Base-by-base conservation (phyloP, 2,329 filamentous ascomycete species). In the Microcyclosporella mali region DNA sequence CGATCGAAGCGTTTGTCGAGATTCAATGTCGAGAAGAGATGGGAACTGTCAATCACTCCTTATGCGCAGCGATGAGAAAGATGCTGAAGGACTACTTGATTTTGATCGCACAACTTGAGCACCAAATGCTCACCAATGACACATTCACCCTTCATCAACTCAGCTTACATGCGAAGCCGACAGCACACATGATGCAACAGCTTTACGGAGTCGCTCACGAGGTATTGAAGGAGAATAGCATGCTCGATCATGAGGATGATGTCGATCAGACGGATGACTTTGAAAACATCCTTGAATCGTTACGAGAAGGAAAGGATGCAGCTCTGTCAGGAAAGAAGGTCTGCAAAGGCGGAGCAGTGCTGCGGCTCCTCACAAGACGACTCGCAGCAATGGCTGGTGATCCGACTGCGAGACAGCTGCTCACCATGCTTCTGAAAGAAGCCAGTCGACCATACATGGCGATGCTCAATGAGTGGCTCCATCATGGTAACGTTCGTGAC, bases 391-490 rank as follows among this genome's bases (percentile, higher is more conserved):
- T 95, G 79, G 92, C 90, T 1, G 92, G 92, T 34, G 92, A 98
- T 60, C 92, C 92, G 3, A 84, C 88, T 1, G 89, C 92, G 15
- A 79, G 87, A 50, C 78, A 82, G 17, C 68, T 98, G 15, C 74
- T 98, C 9, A 92, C 87, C 9, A 84, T 82, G 2, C 68, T 98
- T 19, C 67, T 98, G 32, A 78, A 87, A 43, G 90, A 97, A 64
- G 84, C 90, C 1, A 95, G 89, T 58, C 79, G 84, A 42, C 92
- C 92, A 0, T 98, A 98, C 62, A 95, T 97, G 89, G 77, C 78
- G 32, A 98, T 98, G 92, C 71, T 98, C 47, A 98, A 98, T 59
- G 90, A 97, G 64, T 98, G 92, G 92, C 72, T 98, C 12, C 92
- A 98, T 60, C 90, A 94, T 59, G 92, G 92, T 30, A 88, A 84